Conservation (phyloP, 2,329 filamentous ascomycete species). For the Emmonsiellopsis sp. region DNA sequence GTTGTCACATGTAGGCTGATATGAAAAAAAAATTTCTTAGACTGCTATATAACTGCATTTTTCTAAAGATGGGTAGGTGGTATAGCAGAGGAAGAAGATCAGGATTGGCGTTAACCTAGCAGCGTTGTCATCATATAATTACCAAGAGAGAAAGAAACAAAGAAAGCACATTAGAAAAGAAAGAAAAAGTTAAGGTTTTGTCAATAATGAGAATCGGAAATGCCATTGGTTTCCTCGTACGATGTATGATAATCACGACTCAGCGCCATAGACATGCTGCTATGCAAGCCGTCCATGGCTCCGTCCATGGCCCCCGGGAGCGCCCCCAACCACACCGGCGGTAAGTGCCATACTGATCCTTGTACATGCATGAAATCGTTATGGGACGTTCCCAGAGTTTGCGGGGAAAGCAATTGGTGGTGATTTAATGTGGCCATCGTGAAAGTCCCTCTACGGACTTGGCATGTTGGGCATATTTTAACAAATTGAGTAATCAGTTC, state of each 20-base stretch:
- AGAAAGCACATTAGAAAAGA: no score
- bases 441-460: conserved; percentile 36
- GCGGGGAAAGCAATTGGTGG: conserved; percentile 28
- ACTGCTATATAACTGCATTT: no score
- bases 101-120: no score
- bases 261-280: conserved; percentile 8
- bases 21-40: no score
- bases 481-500: conserved; percentile 44
- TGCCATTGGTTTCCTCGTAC: conserved; percentile 9
- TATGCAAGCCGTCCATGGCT: neutral
- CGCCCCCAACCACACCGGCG: conserved; percentile 8
- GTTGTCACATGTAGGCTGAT: no score
- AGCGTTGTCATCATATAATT: no score
- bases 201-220: conserved; percentile 11
- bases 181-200: no score
- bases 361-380: conserved; percentile 3
- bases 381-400: conserved; percentile 20
- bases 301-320: conserved; percentile 5
- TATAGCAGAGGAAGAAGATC: no score
- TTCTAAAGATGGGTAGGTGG: no score
- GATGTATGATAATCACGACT: conserved; percentile 21
- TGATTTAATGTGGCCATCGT: conserved; percentile 27
- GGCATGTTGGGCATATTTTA: conserved; percentile 43
- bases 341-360: conserved; percentile 19
- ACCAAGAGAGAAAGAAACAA: no score